Evolutionary conservation across 164 flowering plant species (phyloP).

Genomic region (Nelumbo lutea): DNA sequence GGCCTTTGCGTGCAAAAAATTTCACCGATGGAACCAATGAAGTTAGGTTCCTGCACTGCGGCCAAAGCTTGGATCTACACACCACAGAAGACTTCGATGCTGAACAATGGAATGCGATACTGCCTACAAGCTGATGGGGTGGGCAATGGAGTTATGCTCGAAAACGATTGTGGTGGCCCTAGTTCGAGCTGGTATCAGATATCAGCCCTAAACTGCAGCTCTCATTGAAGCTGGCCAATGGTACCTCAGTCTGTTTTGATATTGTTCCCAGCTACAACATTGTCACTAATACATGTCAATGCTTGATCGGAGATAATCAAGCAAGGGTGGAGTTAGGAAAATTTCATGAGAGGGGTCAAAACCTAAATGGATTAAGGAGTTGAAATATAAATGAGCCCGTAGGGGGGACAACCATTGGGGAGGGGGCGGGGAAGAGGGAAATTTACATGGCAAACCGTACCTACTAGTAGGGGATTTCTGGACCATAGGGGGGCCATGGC

Average conservation of each 20-base stretch:
- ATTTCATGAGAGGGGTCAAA: too few relatives aligned
- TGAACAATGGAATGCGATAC: constrained; percentile 37
- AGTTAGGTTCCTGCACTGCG: constrained; percentile 51
- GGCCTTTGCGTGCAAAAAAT: constrained; percentile 53
- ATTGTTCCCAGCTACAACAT: constrained; percentile 39
- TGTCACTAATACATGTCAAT: constrained; percentile 52
- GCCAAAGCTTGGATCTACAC: constrained; percentile 57
- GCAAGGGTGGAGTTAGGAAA: too few relatives aligned
- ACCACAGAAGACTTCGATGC: constrained; percentile 25
- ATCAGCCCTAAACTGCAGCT: constrained; percentile 69
- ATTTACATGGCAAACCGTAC: too few relatives aligned
- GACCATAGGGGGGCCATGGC: too few relatives aligned
- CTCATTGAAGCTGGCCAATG: constrained; percentile 32
- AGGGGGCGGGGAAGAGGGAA: too few relatives aligned
- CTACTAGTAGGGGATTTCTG: too few relatives aligned
- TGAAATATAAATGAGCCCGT: too few relatives aligned
- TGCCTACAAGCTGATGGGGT: constrained; percentile 49
- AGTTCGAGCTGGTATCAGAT: constrained; percentile 50
- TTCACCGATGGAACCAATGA: constrained; percentile 31
- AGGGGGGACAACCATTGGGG: too few relatives aligned
- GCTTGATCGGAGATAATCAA: constrained; percentile 34
- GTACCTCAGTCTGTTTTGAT: constrained; percentile 54
- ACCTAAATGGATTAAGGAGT: too few relatives aligned
- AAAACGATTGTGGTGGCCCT: constrained; percentile 28
- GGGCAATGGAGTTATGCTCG: constrained; percentile 40